phyloP scores from a whole-genome alignment of 257 asterid species.

The Solanum boliviense region DNA sequence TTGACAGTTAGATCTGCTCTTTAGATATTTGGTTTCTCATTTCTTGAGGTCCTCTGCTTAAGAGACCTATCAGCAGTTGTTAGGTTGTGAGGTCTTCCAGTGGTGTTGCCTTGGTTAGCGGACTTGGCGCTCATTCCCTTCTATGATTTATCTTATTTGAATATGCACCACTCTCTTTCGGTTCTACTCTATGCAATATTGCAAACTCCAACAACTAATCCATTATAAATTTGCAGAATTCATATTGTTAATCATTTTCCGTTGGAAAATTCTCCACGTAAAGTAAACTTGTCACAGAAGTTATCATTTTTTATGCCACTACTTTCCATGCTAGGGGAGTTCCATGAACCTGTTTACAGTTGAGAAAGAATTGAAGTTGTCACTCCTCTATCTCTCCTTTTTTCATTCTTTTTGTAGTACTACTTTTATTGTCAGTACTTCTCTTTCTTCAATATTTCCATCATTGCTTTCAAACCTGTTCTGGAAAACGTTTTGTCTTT shows the following conservation, averaged over 20 bases:
- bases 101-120: background rate
- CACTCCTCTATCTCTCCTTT: background rate
- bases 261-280: background rate
- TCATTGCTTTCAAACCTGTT: background rate
- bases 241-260: background rate
- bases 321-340: background rate
- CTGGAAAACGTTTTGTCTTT: background rate
- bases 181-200: background rate
- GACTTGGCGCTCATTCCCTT: background rate
- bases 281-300: background rate
- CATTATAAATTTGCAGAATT: background rate
- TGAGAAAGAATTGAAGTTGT: background rate
- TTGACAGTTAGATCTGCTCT: slow-evolving; percentile 2
- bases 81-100: background rate
- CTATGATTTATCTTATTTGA: background rate
- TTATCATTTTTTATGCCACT: background rate
- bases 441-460: background rate
- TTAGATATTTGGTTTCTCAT: background rate
- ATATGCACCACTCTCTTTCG: background rate
- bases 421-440: background rate
- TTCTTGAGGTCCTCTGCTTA: background rate
- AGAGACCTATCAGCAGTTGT: background rate
- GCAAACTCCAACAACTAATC: background rate
- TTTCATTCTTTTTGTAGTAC: background rate
- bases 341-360: background rate